Conservation (phyloP, 1,284 basidiomycete species). For the Cutaneotrichosporon sp. region DNA sequence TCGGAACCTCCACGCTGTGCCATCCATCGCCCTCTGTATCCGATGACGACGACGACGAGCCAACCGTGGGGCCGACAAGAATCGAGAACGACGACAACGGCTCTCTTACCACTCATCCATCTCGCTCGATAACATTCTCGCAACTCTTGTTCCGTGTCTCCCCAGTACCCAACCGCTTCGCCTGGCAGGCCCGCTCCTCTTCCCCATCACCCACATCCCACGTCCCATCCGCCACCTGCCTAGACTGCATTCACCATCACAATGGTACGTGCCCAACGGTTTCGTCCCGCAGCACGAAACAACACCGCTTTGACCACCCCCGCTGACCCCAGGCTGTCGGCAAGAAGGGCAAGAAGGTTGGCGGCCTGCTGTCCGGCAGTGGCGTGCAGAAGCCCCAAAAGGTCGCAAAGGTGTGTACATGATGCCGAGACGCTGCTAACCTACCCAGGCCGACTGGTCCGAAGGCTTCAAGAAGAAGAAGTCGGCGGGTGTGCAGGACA, state of each 20-base stretch:
- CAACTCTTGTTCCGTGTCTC: background rate
- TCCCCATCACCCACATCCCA: no score
- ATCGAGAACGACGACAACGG: no score
- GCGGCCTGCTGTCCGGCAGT: slow-evolving; percentile 58
- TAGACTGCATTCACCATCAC: no score
- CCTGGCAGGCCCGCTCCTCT: no score
- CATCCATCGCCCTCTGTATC: background rate
- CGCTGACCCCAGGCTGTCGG: slow-evolving; percentile 63
- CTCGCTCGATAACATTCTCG: background rate
- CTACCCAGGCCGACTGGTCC: slow-evolving; percentile 92
- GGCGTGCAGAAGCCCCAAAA: slow-evolving; percentile 23
- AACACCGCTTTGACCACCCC: background rate
- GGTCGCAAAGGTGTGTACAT: slow-evolving; percentile 16
- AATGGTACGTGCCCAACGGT: no score
- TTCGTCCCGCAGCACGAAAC: background rate
- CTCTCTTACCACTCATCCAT: background rate
- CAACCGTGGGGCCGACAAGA: no score
- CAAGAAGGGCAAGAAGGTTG: slow-evolving; percentile 82
- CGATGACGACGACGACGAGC: no score
- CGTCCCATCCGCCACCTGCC: no score
- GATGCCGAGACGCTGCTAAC: background rate
- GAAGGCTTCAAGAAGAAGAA: slow-evolving; percentile 99
- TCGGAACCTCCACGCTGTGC: no score
- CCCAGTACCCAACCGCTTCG: background rate
- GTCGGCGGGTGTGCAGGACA: slow-evolving; percentile 93